Evolutionary conservation across 2,329 filamentous ascomycete genomes (phyloP), one percentile per base, ranked within the genome.

Genomic region (Iodosphaeria phyllophila): DNA sequence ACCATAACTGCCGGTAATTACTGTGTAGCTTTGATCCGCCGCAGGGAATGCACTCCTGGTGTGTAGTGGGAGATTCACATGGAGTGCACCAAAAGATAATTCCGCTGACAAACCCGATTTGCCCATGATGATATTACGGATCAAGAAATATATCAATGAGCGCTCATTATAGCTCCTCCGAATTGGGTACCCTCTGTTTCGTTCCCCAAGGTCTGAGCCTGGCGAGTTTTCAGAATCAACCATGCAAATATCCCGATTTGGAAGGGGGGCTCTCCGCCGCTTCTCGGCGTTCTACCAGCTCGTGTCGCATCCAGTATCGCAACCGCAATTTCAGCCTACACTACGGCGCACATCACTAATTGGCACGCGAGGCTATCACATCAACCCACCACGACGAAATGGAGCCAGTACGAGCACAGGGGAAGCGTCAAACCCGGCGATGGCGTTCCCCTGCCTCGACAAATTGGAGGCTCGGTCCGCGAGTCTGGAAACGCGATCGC

Each of bases 401-500:
- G 28, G 23, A 19, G 29, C 34, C 9, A 9, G 12, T n/a, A n/a
- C n/a, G 17, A 33, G 28, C 16, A 30, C 31, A 12, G 32, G 46
- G 32, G 52, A 51, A 17, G 62, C 68, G 2, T 79, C 77, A 4
- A 92, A 92, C 43, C 79, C 82, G 4, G 75, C 82, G 35, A 76
- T 92, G 60, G 72, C 77, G 1, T 92, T 92, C 39, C 83, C 83
- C 3, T 92, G 83, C 43, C 73, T 92, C 22, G 83, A 92, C 43
- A 80, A 76, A 3, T 59, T 84, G 28, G 83, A 92, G 42, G 66
- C 64, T 18, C 74, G 74, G 33, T 80, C 86, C 1, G 76, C 76
- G 5, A 74, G 60, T 7, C 70, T 95, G 23, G 65, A 66, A 35
- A 62, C 67, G 10, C 57, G 58, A 28, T 78, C 75, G 18, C 58